These are phyloP conservation scores for Trifolium fragiferum DNA, from an alignment of 306 rosid genomes.

Conservation along the genomic window DNA sequence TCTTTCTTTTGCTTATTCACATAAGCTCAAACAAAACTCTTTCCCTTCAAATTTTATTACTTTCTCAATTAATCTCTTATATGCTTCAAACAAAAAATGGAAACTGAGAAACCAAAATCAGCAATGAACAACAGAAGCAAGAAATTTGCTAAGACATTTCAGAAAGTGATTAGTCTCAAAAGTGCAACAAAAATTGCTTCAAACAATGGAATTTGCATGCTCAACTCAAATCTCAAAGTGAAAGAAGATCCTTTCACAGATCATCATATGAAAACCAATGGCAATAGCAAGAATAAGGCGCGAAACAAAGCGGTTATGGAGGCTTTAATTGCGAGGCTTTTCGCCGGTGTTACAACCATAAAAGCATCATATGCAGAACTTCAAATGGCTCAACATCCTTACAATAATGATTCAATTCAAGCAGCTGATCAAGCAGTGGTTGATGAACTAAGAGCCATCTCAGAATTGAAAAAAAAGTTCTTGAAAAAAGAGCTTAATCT, in stretches of 20 bases:
- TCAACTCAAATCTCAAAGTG: conserved; percentile 53
- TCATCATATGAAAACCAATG: conserved; percentile 33
- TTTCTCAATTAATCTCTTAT: conserved; percentile 34
- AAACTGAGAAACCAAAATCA: conserved; percentile 69
- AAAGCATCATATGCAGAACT: conserved; percentile 95
- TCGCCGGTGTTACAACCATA: conserved; percentile 84
- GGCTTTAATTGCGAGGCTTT: conserved; percentile 85
- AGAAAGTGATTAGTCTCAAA: conserved; percentile 69
- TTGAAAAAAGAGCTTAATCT: conserved; percentile 75
- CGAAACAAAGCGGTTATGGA: conserved; percentile 77
- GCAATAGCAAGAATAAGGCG: conserved; percentile 38
- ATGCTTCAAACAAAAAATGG: conserved; percentile 60
- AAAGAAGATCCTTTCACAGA: conserved; percentile 54
- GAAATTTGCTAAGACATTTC: conserved; percentile 61
- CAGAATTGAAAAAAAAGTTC: conserved; percentile 76
- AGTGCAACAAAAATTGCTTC: conserved; percentile 66
- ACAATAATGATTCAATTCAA: conserved; percentile 76
- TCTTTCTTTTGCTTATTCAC: conserved; percentile 42
- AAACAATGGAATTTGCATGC: conserved; percentile 81
- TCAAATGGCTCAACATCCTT: conserved; percentile 95
- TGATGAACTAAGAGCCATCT: conserved; percentile 70
- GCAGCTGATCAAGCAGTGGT: conserved; percentile 85
- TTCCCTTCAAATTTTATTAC: conserved; percentile 6
- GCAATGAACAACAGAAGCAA: conserved; percentile 58
- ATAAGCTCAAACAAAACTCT: conserved; percentile 33